Base-by-base conservation (phyloP, 805 yeast species). In the Barnettozyma pratensis region DNA sequence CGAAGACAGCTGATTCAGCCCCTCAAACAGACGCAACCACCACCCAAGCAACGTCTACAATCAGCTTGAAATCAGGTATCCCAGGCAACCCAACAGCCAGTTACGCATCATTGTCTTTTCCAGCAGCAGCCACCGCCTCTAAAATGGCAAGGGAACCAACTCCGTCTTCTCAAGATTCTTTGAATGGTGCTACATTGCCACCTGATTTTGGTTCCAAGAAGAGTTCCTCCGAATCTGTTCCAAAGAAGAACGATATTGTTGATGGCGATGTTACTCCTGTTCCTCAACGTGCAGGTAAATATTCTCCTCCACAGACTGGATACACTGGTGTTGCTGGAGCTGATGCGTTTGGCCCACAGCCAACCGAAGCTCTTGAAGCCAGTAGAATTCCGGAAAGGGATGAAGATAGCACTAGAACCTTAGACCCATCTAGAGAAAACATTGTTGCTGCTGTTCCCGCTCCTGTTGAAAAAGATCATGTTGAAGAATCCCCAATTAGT, bases 161-260 rank as follows among this genome's bases (percentile, higher is more conserved):
- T 28, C 39, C 50, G 5, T 43, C 47, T 4, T 42, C 49, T 5
- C 30, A 42, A 9, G 45, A 41, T n/a, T 42, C 50, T 27, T 48
- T 49, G 39, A 51, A 48, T 25, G 54, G 54, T 30, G 52, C 54
- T 7, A 51, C 52, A 7, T 39, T 51, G 32, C 64, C 64, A 29
- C 64, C 64, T 7, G 55, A 58, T 37, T 58, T 59, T 47, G 57
- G 49, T 12, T 46, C 41, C 4, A 46, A 56, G 46, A 58, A 55
- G 45, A 56, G 40, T 30, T 48, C 45, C n/a, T 36, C 52, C 14
- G 36, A 28, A 4, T 38, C 47, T n/a, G 26, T 32, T 19, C 12
- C 39, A 25, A 34, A 26, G 19, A 19, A 19, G 19, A 19, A 19
- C 19, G 19, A 19, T 19, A 19, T 19, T 19, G 19, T 19, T 19